Base-by-base conservation (phyloP, 148 eudicot species). In the Pharnaceum exiguum region DNA sequence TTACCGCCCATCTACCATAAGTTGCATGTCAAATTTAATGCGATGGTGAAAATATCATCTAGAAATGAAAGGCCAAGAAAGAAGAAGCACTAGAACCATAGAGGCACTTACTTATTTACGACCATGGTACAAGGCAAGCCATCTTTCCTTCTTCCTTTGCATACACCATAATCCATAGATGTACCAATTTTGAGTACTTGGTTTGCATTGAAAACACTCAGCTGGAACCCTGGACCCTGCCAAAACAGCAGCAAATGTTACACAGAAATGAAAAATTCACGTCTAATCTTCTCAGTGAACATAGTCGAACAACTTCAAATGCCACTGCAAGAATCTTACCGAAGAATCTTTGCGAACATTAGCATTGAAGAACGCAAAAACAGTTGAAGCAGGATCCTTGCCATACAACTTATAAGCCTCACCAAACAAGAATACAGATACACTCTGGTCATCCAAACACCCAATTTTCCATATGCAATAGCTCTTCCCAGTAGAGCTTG, bases 391-490 rank as follows among this genome's bases (percentile, higher is more conserved):
- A 30, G 67, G 56, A 63, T 83, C 98, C 26, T 79, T 73, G 22
- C 61, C 63, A 67, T 70, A 69, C 66, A 59, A 76, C 67, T 81
- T 75, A 59, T 83, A 88, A 70, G 98, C 96, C 69, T 89, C 86
- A 5, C 95, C 98, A 79, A 93, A 93, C 81, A 93, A 68, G 80
- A 93, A 93, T 51, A 93, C 68, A 30, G 96, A 77, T 63, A 73
- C 68, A 27, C 68, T 67, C 13, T 85, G 73, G 54, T 79, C 96
- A 79, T 88, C 95, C 75, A 93, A 78, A 75, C 90, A 79, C 62
- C 98, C 95, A 26, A 93, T 60, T 69, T 83, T 86, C 95, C 90
- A 88, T 63, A 88, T 78, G 43, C 85, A 64, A 44, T 73, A 93
- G 48, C 72, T 46, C 67, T 85, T 85, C 60, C 96, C 98, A 15